These are phyloP conservation scores for Lasiosphaeria ovina DNA, from an alignment of 495 filamentous ascomycete species.

Conservation along the genomic window DNA sequence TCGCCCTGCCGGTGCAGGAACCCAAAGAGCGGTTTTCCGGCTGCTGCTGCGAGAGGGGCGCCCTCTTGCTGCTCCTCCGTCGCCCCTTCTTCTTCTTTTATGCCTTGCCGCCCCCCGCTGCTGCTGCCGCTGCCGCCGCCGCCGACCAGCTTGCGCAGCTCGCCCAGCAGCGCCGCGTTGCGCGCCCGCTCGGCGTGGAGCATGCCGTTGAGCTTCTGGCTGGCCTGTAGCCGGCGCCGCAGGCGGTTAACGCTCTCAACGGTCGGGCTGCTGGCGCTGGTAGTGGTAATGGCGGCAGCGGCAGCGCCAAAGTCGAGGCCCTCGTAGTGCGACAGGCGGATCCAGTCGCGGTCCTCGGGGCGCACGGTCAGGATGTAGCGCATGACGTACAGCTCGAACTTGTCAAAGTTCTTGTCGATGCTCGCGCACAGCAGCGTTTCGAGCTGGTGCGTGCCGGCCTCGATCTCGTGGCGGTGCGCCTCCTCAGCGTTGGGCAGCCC, in stretches of 20 bases:
- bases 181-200: conserved; percentile 71
- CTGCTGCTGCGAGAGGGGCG: conserved; percentile 16
- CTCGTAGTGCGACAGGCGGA: conserved; percentile 83
- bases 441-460: conserved; percentile 85
- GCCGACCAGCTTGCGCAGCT: conserved; percentile 58
- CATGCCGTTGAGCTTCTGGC: conserved; percentile 70
- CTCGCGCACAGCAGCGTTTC: conserved; percentile 90
- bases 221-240: conserved; percentile 76
- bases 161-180: conserved; percentile 68
- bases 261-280: conserved; percentile 46
- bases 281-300: neutral
- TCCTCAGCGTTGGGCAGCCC: conserved; percentile 38
- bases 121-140: neutral
- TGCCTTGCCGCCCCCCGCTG: conserved; percentile 3
- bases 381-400: conserved; percentile 89
- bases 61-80: conserved; percentile 14
- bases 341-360: conserved; percentile 70
- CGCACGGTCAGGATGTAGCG: conserved; percentile 79
- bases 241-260: conserved; percentile 65
- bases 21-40: conserved; percentile 34
- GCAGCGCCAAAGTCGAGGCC: conserved; percentile 34
- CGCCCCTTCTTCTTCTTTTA: conserved; percentile 34
- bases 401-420: conserved; percentile 96
- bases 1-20: conserved; percentile 49
- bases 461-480: conserved; percentile 71